A percentile compares a stretch with the other conserved stretches of the same genome.
These are phyloP conservation scores for Chaetothyriales sp. DNA, from an alignment of 2,329 filamentous ascomycete genomes.

Conservation along the genomic window DNA sequence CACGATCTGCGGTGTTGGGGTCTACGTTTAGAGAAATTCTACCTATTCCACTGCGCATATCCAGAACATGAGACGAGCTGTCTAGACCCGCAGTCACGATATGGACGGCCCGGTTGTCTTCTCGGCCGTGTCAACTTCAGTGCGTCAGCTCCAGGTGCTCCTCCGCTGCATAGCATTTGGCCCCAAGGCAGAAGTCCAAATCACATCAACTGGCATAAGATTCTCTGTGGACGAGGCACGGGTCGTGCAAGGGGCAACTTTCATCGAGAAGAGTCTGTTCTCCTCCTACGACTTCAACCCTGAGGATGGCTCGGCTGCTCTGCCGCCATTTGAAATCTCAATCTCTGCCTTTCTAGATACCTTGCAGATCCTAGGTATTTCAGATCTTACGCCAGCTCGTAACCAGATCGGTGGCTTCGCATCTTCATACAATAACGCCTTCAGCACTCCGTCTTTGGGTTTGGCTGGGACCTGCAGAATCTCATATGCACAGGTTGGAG, in stretches of 20 bases:
- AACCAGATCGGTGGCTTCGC: constrained; percentile 20
- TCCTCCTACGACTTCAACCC: constrained; percentile 61
- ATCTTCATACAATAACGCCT: constrained; percentile 47
- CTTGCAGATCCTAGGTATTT: constrained; percentile 82
- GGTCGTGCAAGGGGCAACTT: constrained; percentile 79
- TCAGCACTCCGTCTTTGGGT: constrained; percentile 67
- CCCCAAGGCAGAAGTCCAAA: constrained; percentile 50
- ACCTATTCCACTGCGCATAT: constrained; percentile 3
- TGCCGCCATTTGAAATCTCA: constrained; percentile 71
- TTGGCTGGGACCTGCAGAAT: constrained; percentile 77
- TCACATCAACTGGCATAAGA: constrained; percentile 69
- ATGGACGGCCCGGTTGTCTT: constrained; percentile 34
- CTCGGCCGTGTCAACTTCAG: constrained; percentile 46
- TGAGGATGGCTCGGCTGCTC: constrained; percentile 24
- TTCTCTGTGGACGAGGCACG: constrained; percentile 79
- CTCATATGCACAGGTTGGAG: constrained; percentile 58
- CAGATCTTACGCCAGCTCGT: constrained; percentile 39
- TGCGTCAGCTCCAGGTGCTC: constrained; percentile 44
- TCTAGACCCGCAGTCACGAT: neutral
- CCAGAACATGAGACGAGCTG: constrained; percentile 1
- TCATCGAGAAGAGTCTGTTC: constrained; percentile 79
- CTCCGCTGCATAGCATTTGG: constrained; percentile 48
- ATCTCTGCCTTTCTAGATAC: constrained; percentile 80
- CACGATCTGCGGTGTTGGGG: constrained; percentile 97
- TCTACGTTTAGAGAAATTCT: constrained; percentile 62